Base-by-base conservation (phyloP, 306 rosid genomes). In the Calophaca sinica region DNA sequence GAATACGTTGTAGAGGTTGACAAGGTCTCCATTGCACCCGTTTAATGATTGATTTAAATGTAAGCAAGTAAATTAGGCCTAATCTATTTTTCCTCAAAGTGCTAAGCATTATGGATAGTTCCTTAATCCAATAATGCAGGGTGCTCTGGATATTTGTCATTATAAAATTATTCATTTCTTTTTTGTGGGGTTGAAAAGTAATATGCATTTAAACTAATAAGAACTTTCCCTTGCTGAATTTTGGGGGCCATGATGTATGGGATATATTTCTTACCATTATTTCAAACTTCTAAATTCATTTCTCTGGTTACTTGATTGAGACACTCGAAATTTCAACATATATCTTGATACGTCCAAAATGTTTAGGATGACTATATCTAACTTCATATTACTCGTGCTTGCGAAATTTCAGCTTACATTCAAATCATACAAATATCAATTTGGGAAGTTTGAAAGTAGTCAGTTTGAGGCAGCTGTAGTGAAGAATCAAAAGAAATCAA, bases 21-120 rank as follows among this genome's bases (percentile, higher is more conserved):
- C 5, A 88, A 83, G 83, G 99, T 92, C 39, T 92, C 99, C 73
- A 92, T 92, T 79, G 99, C 99, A 48, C 96, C 99, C 0, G 91
- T 93, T 71, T 94, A 72, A 86, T 66, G 39, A 38, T 39, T 59
- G 48, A 32, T 33, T 62, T 70, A 6, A 77, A 41, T 68, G 39
- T 38, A 41, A 12, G 57, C 35, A 41, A 33, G 41, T 44, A 36
- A 48, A 45, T 64, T 20, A 36, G 46, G 13, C 57, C 46, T 29
- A 13, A 39, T 20, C 51, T 64, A 69, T n/a, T 78, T 69, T 69
- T 53, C 35, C 55, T 51, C 4, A 32, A 55, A 20, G 26, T 20
- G 26, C 26, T 20, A 20, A 20, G 26, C 55, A 49, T 57, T 41
- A 2, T 44, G 12, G 6, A 39, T 61, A 41, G 13, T 63, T 55